A percentile compares a stretch with the other conserved stretches of the same genome.
Evolutionary conservation across 371 early-diverging fungal genomes (phyloP).

Genomic region (Mortierella sp.): DNA sequence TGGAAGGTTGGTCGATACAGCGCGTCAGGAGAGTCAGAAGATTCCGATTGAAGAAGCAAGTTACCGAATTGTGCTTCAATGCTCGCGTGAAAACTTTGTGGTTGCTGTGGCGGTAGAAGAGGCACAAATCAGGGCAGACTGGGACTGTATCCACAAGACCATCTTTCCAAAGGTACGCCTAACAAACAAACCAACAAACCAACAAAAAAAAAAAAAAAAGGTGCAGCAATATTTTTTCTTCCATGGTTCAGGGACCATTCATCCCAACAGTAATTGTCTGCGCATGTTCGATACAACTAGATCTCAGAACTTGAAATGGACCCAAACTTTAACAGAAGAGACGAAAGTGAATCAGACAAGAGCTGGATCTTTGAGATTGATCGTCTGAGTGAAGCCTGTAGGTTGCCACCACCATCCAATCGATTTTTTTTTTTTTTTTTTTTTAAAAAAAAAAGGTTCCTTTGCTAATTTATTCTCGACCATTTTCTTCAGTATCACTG

Average conservation of each 20-base stretch:
- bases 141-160: constrained; percentile 48
- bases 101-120: constrained; percentile 36
- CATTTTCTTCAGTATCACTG: constrained; percentile 28
- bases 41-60: constrained; percentile 39
- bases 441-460: no score
- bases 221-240: not conserved
- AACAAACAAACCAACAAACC: no score
- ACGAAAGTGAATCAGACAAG: constrained; percentile 37
- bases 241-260: not conserved
- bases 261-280: not conserved
- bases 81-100: constrained; percentile 37
- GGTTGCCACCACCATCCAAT: not conserved
- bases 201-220: not conserved
- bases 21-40: constrained; percentile 25
- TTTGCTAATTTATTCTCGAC: not conserved
- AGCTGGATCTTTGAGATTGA: constrained; percentile 44
- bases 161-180: constrained; percentile 49
- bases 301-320: constrained; percentile 37
- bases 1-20: constrained; percentile 33
- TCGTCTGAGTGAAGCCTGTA: constrained; percentile 49
- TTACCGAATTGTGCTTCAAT: constrained; percentile 42
- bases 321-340: constrained; percentile 14
- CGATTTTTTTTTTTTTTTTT: no score
- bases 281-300: constrained; percentile 1
- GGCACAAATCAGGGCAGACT: constrained; percentile 32